Evolutionary conservation across 2,329 filamentous ascomycete species (phyloP), one percentile per base, ranked within the genome.

Genomic region (Arthroderma uncinatum): DNA sequence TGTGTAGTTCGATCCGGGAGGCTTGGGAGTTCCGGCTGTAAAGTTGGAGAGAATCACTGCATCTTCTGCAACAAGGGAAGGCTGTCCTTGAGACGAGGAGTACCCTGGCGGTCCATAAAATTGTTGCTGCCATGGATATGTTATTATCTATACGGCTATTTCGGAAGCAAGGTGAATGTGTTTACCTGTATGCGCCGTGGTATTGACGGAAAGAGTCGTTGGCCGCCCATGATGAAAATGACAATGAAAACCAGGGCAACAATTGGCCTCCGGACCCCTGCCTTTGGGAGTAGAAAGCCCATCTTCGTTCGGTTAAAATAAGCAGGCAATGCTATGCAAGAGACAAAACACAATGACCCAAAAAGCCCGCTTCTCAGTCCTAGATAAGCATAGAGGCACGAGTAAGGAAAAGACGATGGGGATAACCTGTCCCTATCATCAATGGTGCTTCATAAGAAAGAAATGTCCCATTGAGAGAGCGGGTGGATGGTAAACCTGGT

Each of bases 1-100:
- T 2, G 78, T 79, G 63, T 82, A 83, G 42, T 74, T 53, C 7
- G 30, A 71, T 1, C 75, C 76, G 0, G 71, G 62, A 0, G 77
- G 73, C 58, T 77, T 76, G 6, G 71, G 67, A 2, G 65, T 62
- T 0, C 72, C 72, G 7, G 71, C 62, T 6, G 62, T 12, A 23
- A 56, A 56, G 36, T 57, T 55, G 16, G 53, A 28, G 4, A 48
- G 14, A 4, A 48, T 48, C 21, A 48, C 21, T 25, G 28, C 7
- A 48, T 48, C 44, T 30, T 48, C 23, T 28, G 44, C 21, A 3
- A 9, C 2, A 14, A 48, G 10, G 10, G 4, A 7, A 42, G 44
- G n/a, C 3, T 12, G 16, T 47, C 10, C 44, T n/a, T 33, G 30
- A 10, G 30, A 10, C 10, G 10, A 10, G 6, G 30, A 12, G 14